Percentiles rank a stretch among this genome's conserved stretches.
These are phyloP conservation scores for Saturnispora kantuleensis DNA, from an alignment of 805 yeast species.

Conservation along the genomic window DNA sequence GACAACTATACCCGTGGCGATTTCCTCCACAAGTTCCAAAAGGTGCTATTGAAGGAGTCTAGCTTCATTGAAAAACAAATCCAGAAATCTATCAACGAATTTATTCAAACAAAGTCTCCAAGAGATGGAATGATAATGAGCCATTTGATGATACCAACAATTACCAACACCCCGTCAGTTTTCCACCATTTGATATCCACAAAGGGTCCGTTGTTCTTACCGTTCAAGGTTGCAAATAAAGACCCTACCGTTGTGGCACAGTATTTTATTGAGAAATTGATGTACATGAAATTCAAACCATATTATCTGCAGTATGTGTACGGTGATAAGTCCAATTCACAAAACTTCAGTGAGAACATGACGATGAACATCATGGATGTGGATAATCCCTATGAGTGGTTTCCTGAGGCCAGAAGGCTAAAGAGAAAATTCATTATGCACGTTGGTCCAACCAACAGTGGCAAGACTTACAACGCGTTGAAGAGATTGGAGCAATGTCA, in stretches of 20 bases:
- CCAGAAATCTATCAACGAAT: not conserved
- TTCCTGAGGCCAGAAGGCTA: conserved; percentile 72
- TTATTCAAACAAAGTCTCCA: not conserved
- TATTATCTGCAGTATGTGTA: conserved; percentile 19
- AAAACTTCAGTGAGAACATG: conserved; percentile 26
- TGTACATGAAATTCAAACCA: conserved; percentile 26
- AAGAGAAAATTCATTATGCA: conserved; percentile 80
- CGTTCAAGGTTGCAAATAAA: not conserved
- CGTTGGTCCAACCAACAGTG: conserved; percentile 96
- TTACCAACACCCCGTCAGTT: conserved; percentile 1
- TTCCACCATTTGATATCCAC: conserved; percentile 3
- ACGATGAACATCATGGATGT: conserved; percentile 34
- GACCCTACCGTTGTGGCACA: conserved; percentile 14
- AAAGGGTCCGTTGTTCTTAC: not conserved
- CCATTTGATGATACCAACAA: conserved; percentile 12
- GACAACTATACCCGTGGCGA: too few species aligned
- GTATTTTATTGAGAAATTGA: conserved; percentile 19
- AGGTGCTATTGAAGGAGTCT: conserved; percentile 4
- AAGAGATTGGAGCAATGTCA: conserved; percentile 52
- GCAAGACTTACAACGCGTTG: conserved; percentile 83
- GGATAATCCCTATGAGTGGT: conserved; percentile 65
- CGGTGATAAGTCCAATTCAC: conserved; percentile 23
- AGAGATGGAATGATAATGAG: conserved; percentile 1
- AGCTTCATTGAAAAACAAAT: conserved; percentile 8
- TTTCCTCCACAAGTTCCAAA: conserved; percentile 9